These are phyloP conservation scores for Aspergillus homomorphus DNA, from an alignment of 495 filamentous ascomycete genomes.

Conservation along the genomic window DNA sequence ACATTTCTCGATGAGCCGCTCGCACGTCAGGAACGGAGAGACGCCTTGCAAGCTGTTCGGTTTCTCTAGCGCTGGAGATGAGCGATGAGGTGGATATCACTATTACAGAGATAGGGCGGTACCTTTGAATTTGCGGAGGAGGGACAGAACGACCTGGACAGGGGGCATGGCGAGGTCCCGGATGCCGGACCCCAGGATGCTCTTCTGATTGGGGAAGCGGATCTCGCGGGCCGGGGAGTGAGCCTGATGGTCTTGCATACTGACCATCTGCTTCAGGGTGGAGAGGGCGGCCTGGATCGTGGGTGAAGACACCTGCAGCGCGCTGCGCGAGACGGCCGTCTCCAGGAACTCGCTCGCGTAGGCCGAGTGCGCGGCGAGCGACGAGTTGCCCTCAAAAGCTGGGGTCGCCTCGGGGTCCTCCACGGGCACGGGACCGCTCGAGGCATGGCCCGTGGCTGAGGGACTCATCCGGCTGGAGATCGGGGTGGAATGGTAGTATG, in stretches of 20 bases:
- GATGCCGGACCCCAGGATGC: constrained; percentile 38
- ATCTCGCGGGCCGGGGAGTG: constrained; percentile 37
- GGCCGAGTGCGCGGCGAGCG: constrained; percentile 58
- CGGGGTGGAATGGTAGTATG: constrained; percentile 20
- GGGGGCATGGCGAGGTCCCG: constrained; percentile 56
- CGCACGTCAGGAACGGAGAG: constrained; percentile 43
- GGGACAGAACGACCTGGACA: constrained; percentile 44
- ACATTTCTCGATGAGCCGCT: constrained; percentile 57
- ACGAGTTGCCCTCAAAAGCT: constrained; percentile 59
- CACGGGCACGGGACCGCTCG: constrained; percentile 23
- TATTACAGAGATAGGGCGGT: background rate
- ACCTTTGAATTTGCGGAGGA: constrained; percentile 53
- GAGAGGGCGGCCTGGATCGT: constrained; percentile 56
- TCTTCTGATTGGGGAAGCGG: constrained; percentile 42
- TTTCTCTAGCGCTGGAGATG: constrained; percentile 20
- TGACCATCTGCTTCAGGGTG: constrained; percentile 55
- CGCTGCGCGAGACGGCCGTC: constrained; percentile 53
- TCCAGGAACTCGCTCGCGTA: constrained; percentile 63
- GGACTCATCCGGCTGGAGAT: constrained; percentile 20
- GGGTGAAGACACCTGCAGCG: constrained; percentile 45
- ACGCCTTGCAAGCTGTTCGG: constrained; percentile 27
- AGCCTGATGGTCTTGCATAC: constrained; percentile 42
- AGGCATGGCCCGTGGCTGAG: constrained; percentile 21
- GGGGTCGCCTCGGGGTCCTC: constrained; percentile 42
- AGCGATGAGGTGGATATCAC: background rate